phyloP scores from a whole-genome alignment of 2,329 filamentous ascomycete genomes.

The Aspergillus clavatus region DNA sequence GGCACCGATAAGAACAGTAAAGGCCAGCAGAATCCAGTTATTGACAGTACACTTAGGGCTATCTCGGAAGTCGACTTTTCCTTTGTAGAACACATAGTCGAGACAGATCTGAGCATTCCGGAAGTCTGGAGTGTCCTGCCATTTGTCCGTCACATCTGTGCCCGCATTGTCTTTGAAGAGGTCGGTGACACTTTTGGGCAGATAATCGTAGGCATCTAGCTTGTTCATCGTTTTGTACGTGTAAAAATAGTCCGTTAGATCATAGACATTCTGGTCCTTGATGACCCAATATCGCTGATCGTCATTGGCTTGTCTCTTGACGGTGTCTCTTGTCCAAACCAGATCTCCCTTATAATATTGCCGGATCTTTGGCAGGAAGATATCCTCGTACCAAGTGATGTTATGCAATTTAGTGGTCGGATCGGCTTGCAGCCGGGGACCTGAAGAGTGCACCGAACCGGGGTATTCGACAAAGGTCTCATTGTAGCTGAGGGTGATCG shows the following conservation, averaged over 20 bases:
- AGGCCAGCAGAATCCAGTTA: slow-evolving; percentile 82
- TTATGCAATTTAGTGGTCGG: slow-evolving; percentile 55
- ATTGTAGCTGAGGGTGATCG: slow-evolving; percentile 48
- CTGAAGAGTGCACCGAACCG: slow-evolving; percentile 65
- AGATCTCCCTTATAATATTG: slow-evolving; percentile 84
- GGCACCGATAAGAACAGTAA: slow-evolving; percentile 74
- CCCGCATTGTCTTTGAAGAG: slow-evolving; percentile 73
- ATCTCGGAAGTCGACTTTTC: slow-evolving; percentile 78
- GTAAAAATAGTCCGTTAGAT: slow-evolving; percentile 86
- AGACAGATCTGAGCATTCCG: slow-evolving; percentile 72
- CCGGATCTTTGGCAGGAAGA: slow-evolving; percentile 73
- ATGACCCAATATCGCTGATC: slow-evolving; percentile 73
- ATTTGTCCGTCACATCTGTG: slow-evolving; percentile 66
- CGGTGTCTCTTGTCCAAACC: slow-evolving; percentile 59
- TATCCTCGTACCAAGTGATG: slow-evolving; percentile 69
- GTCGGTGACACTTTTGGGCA: slow-evolving; percentile 63
- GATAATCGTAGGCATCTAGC: slow-evolving; percentile 59
- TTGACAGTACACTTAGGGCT: slow-evolving; percentile 74
- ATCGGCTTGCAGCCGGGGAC: slow-evolving; percentile 53
- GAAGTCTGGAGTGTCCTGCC: slow-evolving; percentile 52
- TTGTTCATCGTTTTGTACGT: slow-evolving; percentile 60
- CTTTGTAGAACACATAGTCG: slow-evolving; percentile 75
- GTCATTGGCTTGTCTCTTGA: slow-evolving; percentile 63
- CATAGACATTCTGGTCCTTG: slow-evolving; percentile 72
- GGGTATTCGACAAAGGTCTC: slow-evolving; percentile 59